These are phyloP conservation scores for Tieghemiomyces parasiticus DNA, from an alignment of 192 early-diverging fungal species.

Conservation along the genomic window DNA sequence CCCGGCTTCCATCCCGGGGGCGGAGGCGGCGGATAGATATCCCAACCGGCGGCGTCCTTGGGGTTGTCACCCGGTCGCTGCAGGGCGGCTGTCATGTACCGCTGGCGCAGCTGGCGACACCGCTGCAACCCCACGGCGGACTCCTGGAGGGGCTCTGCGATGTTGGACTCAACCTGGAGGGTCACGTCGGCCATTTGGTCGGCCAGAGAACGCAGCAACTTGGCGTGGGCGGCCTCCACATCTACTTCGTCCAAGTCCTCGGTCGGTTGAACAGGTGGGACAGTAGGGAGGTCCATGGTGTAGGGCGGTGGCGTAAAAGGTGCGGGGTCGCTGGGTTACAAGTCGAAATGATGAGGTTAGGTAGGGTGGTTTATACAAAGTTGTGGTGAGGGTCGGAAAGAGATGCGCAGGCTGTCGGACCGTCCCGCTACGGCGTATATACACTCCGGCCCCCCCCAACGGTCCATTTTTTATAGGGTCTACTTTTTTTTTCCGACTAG, in stretches of 20 bases:
- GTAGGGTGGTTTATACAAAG: too few relatives aligned
- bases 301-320: too few relatives aligned
- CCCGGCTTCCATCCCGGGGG: slow-evolving; percentile 46
- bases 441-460: too few relatives aligned
- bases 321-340: too few relatives aligned
- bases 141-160: slow-evolving; percentile 19
- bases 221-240: background rate
- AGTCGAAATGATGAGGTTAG: too few relatives aligned
- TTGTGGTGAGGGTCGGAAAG: too few relatives aligned
- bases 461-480: too few relatives aligned
- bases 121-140: slow-evolving; percentile 31
- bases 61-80: slow-evolving; percentile 76
- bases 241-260: background rate
- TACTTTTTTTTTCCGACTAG: too few relatives aligned
- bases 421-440: too few relatives aligned
- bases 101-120: slow-evolving; percentile 65
- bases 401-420: too few relatives aligned
- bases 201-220: slow-evolving; percentile 5
- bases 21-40: slow-evolving; percentile 77
- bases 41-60: slow-evolving; percentile 58
- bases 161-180: slow-evolving; percentile 14
- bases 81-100: slow-evolving; percentile 61
- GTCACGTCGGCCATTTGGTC: slow-evolving; percentile 9
- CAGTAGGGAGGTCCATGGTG: too few relatives aligned
- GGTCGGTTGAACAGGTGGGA: too few relatives aligned